Percentiles rank a stretch among this genome's conserved stretches.
Evolutionary conservation across 495 filamentous ascomycete genomes (phyloP).

Genomic region (Daldinia decipiens): DNA sequence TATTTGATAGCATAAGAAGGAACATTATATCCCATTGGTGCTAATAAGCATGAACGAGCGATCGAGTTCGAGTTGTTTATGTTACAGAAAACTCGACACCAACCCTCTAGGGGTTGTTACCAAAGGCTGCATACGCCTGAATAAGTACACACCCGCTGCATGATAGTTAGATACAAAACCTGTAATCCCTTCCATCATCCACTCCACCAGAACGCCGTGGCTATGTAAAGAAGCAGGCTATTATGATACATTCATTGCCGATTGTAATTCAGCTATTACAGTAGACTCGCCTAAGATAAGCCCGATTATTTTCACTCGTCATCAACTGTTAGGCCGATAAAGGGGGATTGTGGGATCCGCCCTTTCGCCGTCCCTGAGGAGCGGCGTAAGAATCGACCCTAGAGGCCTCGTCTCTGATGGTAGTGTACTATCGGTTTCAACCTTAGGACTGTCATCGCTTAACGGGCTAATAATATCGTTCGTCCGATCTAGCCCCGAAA

Average conservation of each 20-base stretch:
- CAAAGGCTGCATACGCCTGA: not conserved
- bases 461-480: not conserved
- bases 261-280: conserved; percentile 10
- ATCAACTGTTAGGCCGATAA: conserved; percentile 39
- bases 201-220: conserved; percentile 34
- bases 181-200: not conserved
- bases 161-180: conserved; percentile 1
- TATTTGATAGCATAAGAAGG: not conserved
- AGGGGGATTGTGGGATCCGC: conserved; percentile 45
- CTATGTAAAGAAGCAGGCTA: conserved; percentile 34
- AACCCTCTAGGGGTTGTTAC: not conserved
- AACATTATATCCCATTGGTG: not conserved
- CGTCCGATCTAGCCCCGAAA: not conserved
- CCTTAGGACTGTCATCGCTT: not conserved
- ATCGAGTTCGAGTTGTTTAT: not conserved
- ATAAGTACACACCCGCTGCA: not conserved
- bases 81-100: not conserved
- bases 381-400: conserved; percentile 33
- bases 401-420: not conserved
- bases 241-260: conserved; percentile 24
- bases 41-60: not conserved
- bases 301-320: not conserved
- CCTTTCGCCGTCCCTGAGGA: conserved; percentile 31
- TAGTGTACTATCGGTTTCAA: not conserved
- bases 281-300: not conserved